Base-by-base conservation (phyloP, 805 yeast genomes). In the Sugiyamaella boreocaroliniensis region DNA sequence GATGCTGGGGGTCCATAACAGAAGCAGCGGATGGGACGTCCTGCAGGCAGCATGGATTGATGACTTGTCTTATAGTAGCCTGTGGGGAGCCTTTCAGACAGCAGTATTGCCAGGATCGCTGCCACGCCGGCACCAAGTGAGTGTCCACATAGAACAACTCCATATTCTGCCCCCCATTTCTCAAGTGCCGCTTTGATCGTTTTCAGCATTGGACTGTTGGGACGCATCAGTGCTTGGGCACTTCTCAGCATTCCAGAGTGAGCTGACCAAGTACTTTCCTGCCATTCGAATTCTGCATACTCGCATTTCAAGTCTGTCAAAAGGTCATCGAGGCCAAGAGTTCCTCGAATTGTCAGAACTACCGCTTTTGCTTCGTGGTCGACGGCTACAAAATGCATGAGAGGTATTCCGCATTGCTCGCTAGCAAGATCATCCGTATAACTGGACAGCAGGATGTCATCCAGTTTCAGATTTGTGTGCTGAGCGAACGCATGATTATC, bases 51-150 rank as follows among this genome's bases (percentile, higher is more conserved):
- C 8, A 54, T 42, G 19, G 60, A 53, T 9, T 45, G 37, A 37
- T 52, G 50, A 4, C 61, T 52, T 8, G 67, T 65, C 26, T 54
- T 58, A 19, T n/a, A 15, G 46, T 42, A 8, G n/a, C 18, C 16
- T 2, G 11, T 5, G 40, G 20, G 34, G n/a, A 22, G 40, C 16
- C 52, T 56, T 40, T 55, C 63, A 2, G 67, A 53, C 1, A 62
- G 47, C 20, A 67, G 54, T 10, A 67, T 57, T 22, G 63, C 63
- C 15, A 67, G 49, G 14, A 67, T 34, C 1, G 70, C 66, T 2
- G 65, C 68, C 1, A 67, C 69, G 2, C 70, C 68, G 15, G 68
- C 70, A 1, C 70, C 70, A 42, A 67, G 53, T 7, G 70, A 67
- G 53, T 67, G 70, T 2, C 70, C 70, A 40, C 69, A 66, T 4